These are phyloP conservation scores for Epichloe glyceriae DNA, from an alignment of 2,329 filamentous ascomycete species.

Conservation along the genomic window DNA sequence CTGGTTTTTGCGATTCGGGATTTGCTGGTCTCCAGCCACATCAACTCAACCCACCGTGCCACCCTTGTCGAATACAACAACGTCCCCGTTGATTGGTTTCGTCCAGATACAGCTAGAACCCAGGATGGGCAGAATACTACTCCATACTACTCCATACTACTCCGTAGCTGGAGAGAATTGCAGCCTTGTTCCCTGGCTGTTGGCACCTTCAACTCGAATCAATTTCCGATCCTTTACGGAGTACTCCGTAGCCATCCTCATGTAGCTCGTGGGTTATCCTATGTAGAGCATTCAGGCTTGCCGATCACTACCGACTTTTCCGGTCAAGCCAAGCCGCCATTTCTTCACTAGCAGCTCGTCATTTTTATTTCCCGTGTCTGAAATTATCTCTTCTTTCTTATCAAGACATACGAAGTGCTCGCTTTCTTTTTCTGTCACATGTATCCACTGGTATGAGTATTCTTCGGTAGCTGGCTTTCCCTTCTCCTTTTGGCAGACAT, in stretches of 20 bases:
- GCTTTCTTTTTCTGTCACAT: neutral
- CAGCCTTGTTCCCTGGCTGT: no score
- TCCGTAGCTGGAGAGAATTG: neutral
- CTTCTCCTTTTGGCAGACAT: neutral
- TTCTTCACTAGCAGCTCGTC: neutral
- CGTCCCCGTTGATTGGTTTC: no score
- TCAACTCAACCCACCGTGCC: no score
- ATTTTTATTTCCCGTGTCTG: no score
- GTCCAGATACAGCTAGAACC: no score
- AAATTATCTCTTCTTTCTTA: no score
- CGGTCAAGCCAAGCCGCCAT: neutral
- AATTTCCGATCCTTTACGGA: neutral
- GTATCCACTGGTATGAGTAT: neutral
- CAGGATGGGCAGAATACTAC: neutral
- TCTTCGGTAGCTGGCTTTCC: neutral
- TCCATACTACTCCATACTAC: no score
- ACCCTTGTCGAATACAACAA: no score
- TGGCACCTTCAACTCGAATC: neutral
- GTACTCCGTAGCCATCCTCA: neutral
- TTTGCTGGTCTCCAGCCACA: no score
- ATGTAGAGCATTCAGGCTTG: neutral
- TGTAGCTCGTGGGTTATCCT: neutral
- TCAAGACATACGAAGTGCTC: no score
- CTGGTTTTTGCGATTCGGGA: no score
- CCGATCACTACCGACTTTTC: neutral